A percentile compares a stretch with the other conserved stretches of the same genome.
phyloP scores from a whole-genome alignment of 176 grass and related monocot genomes.

The Musa itinerans region DNA sequence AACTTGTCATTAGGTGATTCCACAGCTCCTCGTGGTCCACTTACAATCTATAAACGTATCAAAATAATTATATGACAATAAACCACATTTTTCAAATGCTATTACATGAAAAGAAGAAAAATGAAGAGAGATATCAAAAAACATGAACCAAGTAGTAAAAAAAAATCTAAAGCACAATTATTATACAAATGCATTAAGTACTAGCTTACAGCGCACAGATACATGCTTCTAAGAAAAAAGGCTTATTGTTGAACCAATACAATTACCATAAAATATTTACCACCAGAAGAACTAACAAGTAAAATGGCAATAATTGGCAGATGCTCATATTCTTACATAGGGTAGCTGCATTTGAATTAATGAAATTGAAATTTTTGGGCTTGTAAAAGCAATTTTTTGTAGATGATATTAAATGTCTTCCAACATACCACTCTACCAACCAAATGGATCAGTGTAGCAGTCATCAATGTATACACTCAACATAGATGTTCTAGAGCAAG shows the following conservation, averaged over 20 bases:
- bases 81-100: neutral
- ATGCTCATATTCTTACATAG: too few relatives aligned
- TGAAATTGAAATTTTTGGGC: too few relatives aligned
- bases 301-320: too few relatives aligned
- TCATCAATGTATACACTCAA: neutral
- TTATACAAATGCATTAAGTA: neutral
- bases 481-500: neutral
- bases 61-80: slow-evolving; percentile 4
- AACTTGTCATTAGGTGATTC: slow-evolving; percentile 67
- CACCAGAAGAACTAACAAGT: too few relatives aligned
- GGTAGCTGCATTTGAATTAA: too few relatives aligned
- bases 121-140: neutral
- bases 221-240: neutral
- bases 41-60: slow-evolving; percentile 61
- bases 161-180: neutral
- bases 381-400: too few relatives aligned
- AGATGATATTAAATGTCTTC: neutral
- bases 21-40: slow-evolving; percentile 69
- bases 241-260: too few relatives aligned
- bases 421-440: too few relatives aligned
- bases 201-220: neutral
- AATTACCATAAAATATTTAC: too few relatives aligned
- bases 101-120: neutral
- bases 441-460: neutral
- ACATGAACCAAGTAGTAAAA: neutral